A percentile compares a stretch with the other conserved stretches of the same genome.
Conservation (phyloP, 176 grass and related monocot species). For the Bromus sterilis region DNA sequence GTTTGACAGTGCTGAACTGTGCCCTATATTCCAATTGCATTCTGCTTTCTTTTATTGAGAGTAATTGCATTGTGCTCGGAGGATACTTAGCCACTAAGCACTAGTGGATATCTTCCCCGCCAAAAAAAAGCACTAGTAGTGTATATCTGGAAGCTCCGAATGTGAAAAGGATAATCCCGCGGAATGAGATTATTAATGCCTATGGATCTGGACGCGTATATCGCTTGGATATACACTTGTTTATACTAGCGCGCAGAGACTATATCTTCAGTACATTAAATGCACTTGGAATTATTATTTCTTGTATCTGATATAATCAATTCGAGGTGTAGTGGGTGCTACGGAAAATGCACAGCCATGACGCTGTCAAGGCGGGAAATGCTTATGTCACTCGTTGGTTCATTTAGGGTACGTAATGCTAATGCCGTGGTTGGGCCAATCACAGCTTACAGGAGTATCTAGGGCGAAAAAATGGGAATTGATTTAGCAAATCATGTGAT, state of each 20-base stretch:
- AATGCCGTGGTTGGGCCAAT: background rate
- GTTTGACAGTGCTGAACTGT: background rate
- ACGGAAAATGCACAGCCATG: background rate
- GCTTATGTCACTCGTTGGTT: background rate
- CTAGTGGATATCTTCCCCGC: too few species aligned
- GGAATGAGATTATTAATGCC: background rate
- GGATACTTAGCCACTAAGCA: background rate
- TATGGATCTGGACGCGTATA: background rate
- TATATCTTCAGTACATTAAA: constrained; percentile 12
- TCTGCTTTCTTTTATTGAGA: too few species aligned
- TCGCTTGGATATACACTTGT: background rate
- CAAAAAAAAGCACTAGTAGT: too few species aligned
- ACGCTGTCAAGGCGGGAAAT: background rate
- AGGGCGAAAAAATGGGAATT: background rate
- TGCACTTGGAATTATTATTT: background rate
- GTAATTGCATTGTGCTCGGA: background rate
- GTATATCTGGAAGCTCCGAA: too few species aligned
- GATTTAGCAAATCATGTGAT: background rate
- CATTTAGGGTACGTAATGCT: too few species aligned
- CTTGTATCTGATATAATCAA: background rate
- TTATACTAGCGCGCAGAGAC: background rate
- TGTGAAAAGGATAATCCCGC: too few species aligned
- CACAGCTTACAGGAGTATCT: background rate
- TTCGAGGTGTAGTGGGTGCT: background rate
- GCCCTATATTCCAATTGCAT: background rate